A percentile compares a stretch with the other conserved stretches of the same genome.
Conservation (phyloP, 192 early-diverging fungal species). For the Backusella morwellensis region DNA sequence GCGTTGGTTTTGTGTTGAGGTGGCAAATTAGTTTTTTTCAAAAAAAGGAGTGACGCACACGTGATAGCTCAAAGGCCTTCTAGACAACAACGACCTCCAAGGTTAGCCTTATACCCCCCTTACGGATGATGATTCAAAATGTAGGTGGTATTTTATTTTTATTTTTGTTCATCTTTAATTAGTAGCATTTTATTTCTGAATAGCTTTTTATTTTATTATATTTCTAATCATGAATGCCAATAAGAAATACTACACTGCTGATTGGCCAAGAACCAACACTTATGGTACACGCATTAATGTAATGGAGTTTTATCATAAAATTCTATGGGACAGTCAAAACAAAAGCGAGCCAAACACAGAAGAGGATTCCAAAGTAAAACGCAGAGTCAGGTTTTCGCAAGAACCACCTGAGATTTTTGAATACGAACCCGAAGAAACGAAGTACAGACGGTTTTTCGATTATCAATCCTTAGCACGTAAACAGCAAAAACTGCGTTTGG, state of each 20-base stretch:
- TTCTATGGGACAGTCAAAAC: background rate
- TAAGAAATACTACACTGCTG: background rate
- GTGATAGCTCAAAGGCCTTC: background rate
- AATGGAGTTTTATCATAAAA: slow-evolving; percentile 1
- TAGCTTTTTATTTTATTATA: background rate
- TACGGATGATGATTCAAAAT: background rate
- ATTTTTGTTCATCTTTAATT: slow-evolving; percentile 7
- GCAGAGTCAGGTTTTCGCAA: slow-evolving; percentile 1
- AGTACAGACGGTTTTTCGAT: background rate
- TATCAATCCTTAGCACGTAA: background rate
- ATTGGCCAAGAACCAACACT: background rate
- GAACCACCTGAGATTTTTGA: background rate
- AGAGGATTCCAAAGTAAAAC: background rate
- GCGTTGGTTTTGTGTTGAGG: background rate
- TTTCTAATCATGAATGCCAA: background rate
- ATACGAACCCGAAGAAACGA: background rate
- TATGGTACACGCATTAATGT: background rate
- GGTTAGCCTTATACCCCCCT: background rate
- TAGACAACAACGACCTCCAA: background rate
- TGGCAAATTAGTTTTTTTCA: background rate
- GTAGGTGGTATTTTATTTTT: background rate
- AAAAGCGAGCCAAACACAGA: background rate
- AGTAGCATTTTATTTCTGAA: background rate
- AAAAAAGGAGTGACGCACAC: background rate
- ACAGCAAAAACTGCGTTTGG: background rate